These are phyloP conservation scores for Rutstroemia sp. DNA, from an alignment of 2,329 filamentous ascomycete species.

Conservation along the genomic window DNA sequence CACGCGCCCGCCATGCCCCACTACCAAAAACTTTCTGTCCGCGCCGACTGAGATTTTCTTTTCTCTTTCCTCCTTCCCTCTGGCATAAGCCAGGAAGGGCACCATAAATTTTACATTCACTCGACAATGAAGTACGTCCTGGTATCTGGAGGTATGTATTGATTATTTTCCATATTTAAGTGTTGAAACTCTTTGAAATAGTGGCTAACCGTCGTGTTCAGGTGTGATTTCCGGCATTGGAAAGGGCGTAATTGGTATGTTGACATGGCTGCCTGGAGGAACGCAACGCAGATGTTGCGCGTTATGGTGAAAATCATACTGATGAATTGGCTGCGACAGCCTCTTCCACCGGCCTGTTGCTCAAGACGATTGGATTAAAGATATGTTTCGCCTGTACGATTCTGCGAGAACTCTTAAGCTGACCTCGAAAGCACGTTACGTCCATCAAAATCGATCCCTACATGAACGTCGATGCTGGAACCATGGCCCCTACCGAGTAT, in stretches of 20 bases:
- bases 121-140: constrained; percentile 72
- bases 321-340: constrained; percentile 35
- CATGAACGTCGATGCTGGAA: constrained; percentile 69
- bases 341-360: constrained; percentile 64
- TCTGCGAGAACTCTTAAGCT: constrained; percentile 18
- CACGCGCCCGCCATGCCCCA: neutral
- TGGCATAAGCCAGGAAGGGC: constrained; percentile 23
- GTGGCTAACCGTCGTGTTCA: constrained; percentile 18
- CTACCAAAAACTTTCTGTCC: constrained; percentile 10
- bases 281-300: neutral
- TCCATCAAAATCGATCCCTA: constrained; percentile 68
- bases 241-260: constrained; percentile 60
- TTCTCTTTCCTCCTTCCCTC: constrained; percentile 21
- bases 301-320: neutral
- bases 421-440: constrained; percentile 42
- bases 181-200: neutral
- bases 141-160: constrained; percentile 59
- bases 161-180: neutral
- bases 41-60: constrained; percentile 3
- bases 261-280: neutral
- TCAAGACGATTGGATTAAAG: constrained; percentile 75
- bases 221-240: constrained; percentile 50
- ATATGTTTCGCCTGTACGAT: constrained; percentile 41
- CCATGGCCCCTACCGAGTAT: constrained; percentile 52
- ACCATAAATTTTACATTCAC: constrained; percentile 15